Base-by-base conservation (phyloP, 768 basidiomycete genomes). In the Pleurotus djamor region DNA sequence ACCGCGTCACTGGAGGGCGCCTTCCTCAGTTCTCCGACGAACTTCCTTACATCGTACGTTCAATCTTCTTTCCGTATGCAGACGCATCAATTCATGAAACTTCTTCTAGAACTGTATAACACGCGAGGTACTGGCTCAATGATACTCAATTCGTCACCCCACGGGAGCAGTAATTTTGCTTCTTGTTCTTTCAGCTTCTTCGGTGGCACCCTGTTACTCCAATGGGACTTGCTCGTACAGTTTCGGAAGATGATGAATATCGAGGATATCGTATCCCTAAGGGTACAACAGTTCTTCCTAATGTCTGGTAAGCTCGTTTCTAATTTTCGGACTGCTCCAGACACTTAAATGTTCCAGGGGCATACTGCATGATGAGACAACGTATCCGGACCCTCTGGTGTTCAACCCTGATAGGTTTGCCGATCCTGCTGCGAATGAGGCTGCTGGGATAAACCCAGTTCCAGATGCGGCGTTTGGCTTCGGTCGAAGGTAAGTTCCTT, bases 191-290 rank as follows among this genome's bases (percentile, higher is more conserved):
- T 37, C n/a, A 72, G 68, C 61, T 75, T 21, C 62, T 81, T 6
- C 68, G 80, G 52, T 80, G 79, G 79, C 74, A 76, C 62, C 80
- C 79, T 28, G 76, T 75, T 5, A 69, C 71, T 1, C 76, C 75
- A 10, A 21, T 70, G 48, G 68, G 58, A 28, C 52, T 68, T 21
- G 59, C 63, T 2, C 67, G 65, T 48, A 33, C 52, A 13, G 45
- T 59, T 16, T 63, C 58, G 8, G 50, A 64, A 21, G 72, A 75
- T 28, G 72, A 75, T 58, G 67, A 71, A 13, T 76, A 72, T 52
- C 67, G 71, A 44, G 74, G 74, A 4, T 75, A 74, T 60, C 67
- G 66, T 47, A 72, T 77, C 41, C 76, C 76, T 13, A 69, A 70
- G 59, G 77, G 76, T 3, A 63, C 68, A 17, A 48, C 65, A 12